A percentile compares a stretch with the other conserved stretches of the same genome.
phyloP scores from a whole-genome alignment of 768 basidiomycete genomes.

The Tricholoma matsutake region DNA sequence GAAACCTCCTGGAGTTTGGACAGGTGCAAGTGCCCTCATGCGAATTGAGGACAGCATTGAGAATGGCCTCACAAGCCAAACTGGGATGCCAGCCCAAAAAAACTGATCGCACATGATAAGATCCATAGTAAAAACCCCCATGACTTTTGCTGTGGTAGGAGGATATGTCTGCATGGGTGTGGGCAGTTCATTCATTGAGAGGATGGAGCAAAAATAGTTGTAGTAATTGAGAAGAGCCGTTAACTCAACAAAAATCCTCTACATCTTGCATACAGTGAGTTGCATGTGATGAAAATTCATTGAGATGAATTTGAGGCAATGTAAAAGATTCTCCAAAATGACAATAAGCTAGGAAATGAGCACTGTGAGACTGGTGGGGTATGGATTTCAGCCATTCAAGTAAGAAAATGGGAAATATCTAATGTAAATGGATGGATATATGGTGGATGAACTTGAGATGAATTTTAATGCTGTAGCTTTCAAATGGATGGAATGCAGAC shows the following conservation, averaged over 20 bases:
- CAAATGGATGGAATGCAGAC: too few species aligned
- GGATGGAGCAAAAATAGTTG: not conserved
- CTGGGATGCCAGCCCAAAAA: not conserved
- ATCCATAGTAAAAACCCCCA: not conserved
- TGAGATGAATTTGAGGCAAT: not conserved
- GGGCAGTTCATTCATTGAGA: not conserved
- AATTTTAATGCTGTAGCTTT: not conserved
- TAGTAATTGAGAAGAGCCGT: not conserved
- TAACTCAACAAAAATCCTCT: not conserved
- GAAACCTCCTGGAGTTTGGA: not conserved
- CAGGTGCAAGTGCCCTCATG: not conserved
- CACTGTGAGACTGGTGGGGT: too few species aligned
- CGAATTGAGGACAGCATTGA: not conserved
- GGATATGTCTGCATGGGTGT: not conserved
- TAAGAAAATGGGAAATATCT: too few species aligned
- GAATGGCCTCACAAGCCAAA: not conserved
- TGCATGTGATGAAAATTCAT: not conserved
- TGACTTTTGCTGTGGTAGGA: not conserved
- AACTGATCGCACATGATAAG: not conserved
- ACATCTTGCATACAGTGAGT: not conserved
- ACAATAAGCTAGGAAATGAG: too few species aligned
- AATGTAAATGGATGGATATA: too few species aligned
- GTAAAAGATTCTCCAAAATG: too few species aligned
- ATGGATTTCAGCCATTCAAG: too few species aligned
- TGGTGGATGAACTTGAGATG: not conserved